Conservation (phyloP, 257 asterid genomes). For the Eucommia ulmoides region DNA sequence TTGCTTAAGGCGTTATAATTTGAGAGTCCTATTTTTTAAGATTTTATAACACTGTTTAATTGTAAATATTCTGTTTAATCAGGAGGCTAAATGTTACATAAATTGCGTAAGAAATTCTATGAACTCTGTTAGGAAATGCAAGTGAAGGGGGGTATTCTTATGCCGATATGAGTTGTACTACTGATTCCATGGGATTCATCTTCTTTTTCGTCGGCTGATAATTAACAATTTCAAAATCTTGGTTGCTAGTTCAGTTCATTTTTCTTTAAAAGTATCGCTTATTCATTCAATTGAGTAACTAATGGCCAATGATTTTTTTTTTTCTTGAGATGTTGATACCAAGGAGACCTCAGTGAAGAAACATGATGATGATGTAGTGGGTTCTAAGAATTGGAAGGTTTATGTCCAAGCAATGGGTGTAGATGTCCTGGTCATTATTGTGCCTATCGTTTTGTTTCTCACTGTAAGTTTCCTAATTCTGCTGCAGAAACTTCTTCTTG, state of each 20-base stretch:
- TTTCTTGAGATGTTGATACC: conserved; percentile 19
- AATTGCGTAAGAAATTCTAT: too few species aligned
- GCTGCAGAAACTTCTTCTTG: not conserved
- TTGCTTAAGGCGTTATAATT: not conserved
- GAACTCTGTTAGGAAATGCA: too few species aligned
- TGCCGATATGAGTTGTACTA: not conserved
- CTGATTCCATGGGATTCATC: not conserved
- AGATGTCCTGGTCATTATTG: conserved; percentile 44
- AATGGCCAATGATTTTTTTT: conserved; percentile 8
- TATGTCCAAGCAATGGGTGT: conserved; percentile 21
- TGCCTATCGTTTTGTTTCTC: conserved; percentile 42
- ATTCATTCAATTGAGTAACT: too few species aligned
- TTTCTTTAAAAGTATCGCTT: too few species aligned
- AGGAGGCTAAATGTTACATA: too few species aligned
- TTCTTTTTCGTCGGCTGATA: not conserved
- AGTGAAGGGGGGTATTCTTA: too few species aligned
- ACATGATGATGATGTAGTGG: conserved; percentile 30
- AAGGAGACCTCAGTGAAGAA: conserved; percentile 26
- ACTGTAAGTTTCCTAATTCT: conserved; percentile 54
- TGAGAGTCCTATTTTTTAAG: not conserved
- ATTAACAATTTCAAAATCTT: not conserved
- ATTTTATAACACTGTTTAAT: not conserved
- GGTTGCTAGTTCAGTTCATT: not conserved
- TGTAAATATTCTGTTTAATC: not conserved
- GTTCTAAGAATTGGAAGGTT: conserved; percentile 28